Evolutionary conservation across 805 yeast genomes (phyloP).

Genomic region (Kodamaea neixiangensis): DNA sequence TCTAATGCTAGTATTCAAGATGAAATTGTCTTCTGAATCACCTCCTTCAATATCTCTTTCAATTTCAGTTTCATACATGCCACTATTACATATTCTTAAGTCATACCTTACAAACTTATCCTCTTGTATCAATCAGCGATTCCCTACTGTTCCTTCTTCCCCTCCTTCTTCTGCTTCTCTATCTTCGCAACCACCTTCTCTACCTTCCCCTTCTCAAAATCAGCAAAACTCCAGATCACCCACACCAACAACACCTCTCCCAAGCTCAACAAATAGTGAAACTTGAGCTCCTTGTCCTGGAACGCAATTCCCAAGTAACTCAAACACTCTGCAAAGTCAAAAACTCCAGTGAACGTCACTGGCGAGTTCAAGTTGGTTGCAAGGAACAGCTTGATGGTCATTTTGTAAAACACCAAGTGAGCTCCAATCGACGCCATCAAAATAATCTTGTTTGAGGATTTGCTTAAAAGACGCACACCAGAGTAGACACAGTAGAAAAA

Average conservation of each 20-base stretch:
- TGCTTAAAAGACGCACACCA: neutral
- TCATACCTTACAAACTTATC: no score
- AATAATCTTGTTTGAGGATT: neutral
- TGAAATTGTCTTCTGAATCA: no score
- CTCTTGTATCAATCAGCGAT: neutral
- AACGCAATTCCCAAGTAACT: neutral
- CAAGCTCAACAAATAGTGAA: neutral
- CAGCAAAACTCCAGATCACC: conserved; percentile 14
- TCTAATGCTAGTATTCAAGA: no score
- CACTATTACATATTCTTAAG: no score
- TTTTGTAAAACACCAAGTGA: conserved; percentile 13
- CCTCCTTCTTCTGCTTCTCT: neutral
- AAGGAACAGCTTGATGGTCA: conserved; percentile 6
- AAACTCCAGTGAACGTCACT: conserved; percentile 9
- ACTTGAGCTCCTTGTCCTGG: neutral
- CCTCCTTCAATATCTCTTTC: neutral
- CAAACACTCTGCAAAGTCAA: conserved; percentile 15
- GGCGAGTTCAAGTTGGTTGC: conserved; percentile 4
- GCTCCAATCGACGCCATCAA: conserved; percentile 5
- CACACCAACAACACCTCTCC: conserved; percentile 13
- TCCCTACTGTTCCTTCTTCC: neutral
- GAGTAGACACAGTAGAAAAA: neutral
- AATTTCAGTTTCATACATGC: neutral
- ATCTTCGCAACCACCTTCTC: neutral
- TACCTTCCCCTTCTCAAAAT: neutral